Conservation (phyloP, 139 green algal species). For the Pleodorina starrii region DNA sequence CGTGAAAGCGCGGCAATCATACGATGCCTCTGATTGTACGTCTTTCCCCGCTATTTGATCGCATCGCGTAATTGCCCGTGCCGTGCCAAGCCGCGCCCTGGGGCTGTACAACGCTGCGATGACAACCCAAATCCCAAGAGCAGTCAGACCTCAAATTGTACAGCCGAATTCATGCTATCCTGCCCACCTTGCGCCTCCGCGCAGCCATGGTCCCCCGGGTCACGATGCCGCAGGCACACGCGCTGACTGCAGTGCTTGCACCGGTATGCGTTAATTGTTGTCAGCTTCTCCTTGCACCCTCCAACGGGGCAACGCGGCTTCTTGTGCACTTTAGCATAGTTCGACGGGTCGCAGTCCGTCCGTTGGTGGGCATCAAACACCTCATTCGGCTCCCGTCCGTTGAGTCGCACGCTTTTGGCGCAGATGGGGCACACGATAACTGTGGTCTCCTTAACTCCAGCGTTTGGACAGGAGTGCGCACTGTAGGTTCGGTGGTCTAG, state of each 20-base stretch:
- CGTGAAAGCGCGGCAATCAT: too few species aligned
- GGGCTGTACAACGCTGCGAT: too few species aligned
- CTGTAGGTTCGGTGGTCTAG: constrained; percentile 74
- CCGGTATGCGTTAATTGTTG: constrained; percentile 75
- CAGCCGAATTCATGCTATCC: too few species aligned
- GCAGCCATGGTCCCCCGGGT: constrained; percentile 78
- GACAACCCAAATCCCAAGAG: not conserved
- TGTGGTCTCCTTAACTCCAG: constrained; percentile 31
- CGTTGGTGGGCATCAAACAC: constrained; percentile 65
- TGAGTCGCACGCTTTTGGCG: constrained; percentile 55
- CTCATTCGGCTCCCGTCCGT: constrained; percentile 64
- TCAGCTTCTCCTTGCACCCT: constrained; percentile 82
- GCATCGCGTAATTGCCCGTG: too few species aligned
- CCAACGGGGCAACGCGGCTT: constrained; percentile 60
- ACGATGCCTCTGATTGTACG: too few species aligned
- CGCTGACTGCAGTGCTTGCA: constrained; percentile 71
- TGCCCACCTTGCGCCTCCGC: constrained; percentile 45
- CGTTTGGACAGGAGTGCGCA: constrained; percentile 68
- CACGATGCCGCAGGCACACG: constrained; percentile 83
- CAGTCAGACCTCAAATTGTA: too few species aligned
- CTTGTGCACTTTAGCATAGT: constrained; percentile 81
- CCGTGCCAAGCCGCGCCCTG: too few species aligned
- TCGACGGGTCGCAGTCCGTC: constrained; percentile 76
- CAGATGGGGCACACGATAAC: constrained; percentile 86
- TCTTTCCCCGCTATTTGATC: too few species aligned